phyloP scores from a whole-genome alignment of 2,329 filamentous ascomycete genomes.

The Aspergillus nomiae region DNA sequence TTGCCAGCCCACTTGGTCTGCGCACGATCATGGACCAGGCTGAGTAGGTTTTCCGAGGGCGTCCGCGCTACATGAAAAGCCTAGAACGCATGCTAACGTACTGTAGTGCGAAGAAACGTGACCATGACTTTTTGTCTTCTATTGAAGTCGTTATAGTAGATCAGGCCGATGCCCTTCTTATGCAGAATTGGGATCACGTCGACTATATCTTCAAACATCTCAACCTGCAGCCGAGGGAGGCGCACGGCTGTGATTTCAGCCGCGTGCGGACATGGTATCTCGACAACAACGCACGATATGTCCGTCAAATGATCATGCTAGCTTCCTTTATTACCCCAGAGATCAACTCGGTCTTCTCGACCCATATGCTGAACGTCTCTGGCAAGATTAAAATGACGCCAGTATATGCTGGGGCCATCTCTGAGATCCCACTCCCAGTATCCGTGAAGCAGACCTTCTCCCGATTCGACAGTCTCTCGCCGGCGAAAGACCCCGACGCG shows the following conservation, averaged over 20 bases:
- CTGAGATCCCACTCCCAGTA: slow-evolving; percentile 64
- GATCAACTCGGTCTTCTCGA: slow-evolving; percentile 75
- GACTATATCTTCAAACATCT: slow-evolving; percentile 89
- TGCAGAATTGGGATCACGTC: slow-evolving; percentile 99
- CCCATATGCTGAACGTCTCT: slow-evolving; percentile 75
- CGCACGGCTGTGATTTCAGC: slow-evolving; percentile 91
- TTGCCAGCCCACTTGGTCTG: slow-evolving; percentile 86
- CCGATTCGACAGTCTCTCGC: slow-evolving; percentile 72
- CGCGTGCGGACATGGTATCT: slow-evolving; percentile 90
- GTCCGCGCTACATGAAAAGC: not conserved
- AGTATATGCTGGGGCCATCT: slow-evolving; percentile 70
- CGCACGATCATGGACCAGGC: slow-evolving; percentile 85
- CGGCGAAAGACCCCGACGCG: slow-evolving; percentile 77
- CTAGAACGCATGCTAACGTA: slow-evolving; percentile 1
- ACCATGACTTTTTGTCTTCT: slow-evolving; percentile 90
- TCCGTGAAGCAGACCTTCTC: slow-evolving; percentile 85
- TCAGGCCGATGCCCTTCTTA: slow-evolving; percentile 87
- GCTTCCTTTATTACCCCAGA: slow-evolving; percentile 86
- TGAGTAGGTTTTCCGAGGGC: slow-evolving; percentile 52
- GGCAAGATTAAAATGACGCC: slow-evolving; percentile 76
- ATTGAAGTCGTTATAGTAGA: slow-evolving; percentile 90
- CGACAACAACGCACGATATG: slow-evolving; percentile 76
- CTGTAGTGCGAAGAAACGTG: slow-evolving; percentile 62
- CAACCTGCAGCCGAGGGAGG: slow-evolving; percentile 84
- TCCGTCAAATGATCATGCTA: slow-evolving; percentile 83